Evolutionary conservation across 306 rosid species (phyloP).

Genomic region (Phaseolus lunatus): DNA sequence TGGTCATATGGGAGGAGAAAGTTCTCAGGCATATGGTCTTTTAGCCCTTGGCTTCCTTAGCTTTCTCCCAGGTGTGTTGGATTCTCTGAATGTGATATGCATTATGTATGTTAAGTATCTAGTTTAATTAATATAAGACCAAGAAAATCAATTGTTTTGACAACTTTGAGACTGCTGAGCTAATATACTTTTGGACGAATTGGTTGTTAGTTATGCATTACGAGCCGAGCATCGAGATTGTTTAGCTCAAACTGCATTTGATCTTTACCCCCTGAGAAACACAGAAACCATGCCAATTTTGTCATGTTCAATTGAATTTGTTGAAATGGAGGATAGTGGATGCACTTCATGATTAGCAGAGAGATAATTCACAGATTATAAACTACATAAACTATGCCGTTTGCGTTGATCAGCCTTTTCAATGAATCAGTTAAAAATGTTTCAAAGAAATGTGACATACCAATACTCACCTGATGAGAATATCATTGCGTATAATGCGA

Average conservation of each 20-base stretch:
- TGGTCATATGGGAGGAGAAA: slow-evolving; percentile 97
- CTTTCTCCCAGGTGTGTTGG: slow-evolving; percentile 87
- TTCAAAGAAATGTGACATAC: slow-evolving; percentile 3
- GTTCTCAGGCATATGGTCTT: slow-evolving; percentile 91
- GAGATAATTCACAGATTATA: not conserved
- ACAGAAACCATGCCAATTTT: slow-evolving; percentile 25
- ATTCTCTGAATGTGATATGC: slow-evolving; percentile 11
- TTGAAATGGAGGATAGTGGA: slow-evolving; percentile 19
- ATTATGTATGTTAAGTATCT: slow-evolving; percentile 14
- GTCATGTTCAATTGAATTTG: slow-evolving; percentile 14
- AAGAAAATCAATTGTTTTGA: slow-evolving; percentile 14
- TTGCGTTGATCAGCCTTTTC: slow-evolving; percentile 14
- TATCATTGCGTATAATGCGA: too few relatives aligned
- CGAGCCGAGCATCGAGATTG: not conserved
- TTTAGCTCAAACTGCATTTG: not conserved
- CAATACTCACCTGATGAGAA: not conserved
- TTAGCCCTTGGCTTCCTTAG: slow-evolving; percentile 81
- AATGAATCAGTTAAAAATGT: slow-evolving; percentile 12
- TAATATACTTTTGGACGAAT: slow-evolving; percentile 19
- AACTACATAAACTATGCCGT: slow-evolving; percentile 6
- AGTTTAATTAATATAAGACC: slow-evolving; percentile 9
- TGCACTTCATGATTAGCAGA: slow-evolving; percentile 31
- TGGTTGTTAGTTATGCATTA: slow-evolving; percentile 29
- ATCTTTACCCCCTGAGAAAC: slow-evolving; percentile 16
- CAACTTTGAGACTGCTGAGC: not conserved